Evolutionary conservation across 192 early-diverging fungal genomes (phyloP).

Genomic region (Martensiomyces pterosporus): DNA sequence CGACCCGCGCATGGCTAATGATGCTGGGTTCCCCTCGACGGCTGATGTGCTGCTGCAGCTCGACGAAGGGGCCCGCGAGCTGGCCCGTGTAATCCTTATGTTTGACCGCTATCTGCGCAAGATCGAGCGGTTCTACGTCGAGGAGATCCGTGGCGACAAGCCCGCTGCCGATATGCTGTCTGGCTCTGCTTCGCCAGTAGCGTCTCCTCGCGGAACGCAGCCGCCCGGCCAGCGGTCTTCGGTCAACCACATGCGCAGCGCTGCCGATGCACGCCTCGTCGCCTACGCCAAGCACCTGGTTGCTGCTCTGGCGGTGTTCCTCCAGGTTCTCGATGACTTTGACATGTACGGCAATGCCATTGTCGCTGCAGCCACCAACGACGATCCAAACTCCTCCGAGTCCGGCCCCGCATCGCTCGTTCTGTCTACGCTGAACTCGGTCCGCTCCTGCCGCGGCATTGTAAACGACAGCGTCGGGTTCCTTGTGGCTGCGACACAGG

Average conservation of each 20-base stretch:
- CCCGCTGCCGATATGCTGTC: background rate
- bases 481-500: slow-evolving; percentile 43
- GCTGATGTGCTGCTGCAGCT: slow-evolving; percentile 47
- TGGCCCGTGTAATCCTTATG: slow-evolving; percentile 46
- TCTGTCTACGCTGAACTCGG: slow-evolving; percentile 16
- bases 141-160: slow-evolving; percentile 12
- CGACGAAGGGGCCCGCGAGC: slow-evolving; percentile 46
- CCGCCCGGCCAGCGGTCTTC: slow-evolving; percentile 7
- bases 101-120: slow-evolving; percentile 48
- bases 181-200: background rate
- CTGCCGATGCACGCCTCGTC: slow-evolving; percentile 37
- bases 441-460: slow-evolving; percentile 27
- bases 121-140: slow-evolving; percentile 40
- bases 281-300: slow-evolving; percentile 48
- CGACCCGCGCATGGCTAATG: background rate
- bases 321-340: slow-evolving; percentile 49
- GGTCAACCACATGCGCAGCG: slow-evolving; percentile 18
- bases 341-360: slow-evolving; percentile 39
- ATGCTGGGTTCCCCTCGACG: slow-evolving; percentile 7
- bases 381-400: slow-evolving; percentile 28
- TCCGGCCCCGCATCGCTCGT: slow-evolving; percentile 25
- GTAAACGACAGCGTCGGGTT: slow-evolving; percentile 43
- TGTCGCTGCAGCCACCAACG: slow-evolving; percentile 18
- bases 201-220: too few relatives aligned
- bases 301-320: slow-evolving; percentile 40